Conservation (phyloP, 2,329 filamentous ascomycete genomes). For the Fusarium globosum region DNA sequence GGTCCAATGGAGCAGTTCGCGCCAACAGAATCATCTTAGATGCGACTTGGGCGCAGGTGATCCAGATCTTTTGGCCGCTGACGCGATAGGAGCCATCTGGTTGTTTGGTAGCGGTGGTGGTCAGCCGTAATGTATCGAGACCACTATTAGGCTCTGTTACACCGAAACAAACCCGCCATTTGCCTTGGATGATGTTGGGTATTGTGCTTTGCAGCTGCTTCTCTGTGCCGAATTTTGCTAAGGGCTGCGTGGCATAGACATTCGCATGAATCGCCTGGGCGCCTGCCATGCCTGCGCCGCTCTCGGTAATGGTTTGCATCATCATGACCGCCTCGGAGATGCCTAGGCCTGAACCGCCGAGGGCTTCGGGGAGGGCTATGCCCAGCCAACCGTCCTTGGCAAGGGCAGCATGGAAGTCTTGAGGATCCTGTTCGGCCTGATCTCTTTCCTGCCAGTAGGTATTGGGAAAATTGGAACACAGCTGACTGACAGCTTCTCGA, state of each 20-base stretch:
- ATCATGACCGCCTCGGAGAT: constrained; percentile 89
- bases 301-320: constrained; percentile 84
- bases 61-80: constrained; percentile 89
- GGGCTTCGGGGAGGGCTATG: constrained; percentile 79
- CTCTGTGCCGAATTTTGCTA: constrained; percentile 77
- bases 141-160: constrained; percentile 86
- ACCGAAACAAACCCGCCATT: constrained; percentile 81
- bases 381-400: constrained; percentile 84
- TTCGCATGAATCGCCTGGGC: constrained; percentile 72
- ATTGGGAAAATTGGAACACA: constrained; percentile 79
- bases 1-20: constrained; percentile 75
- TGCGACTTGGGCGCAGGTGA: constrained; percentile 77
- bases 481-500: constrained; percentile 73
- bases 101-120: constrained; percentile 68
- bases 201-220: constrained; percentile 73
- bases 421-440: constrained; percentile 75
- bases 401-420: constrained; percentile 79
- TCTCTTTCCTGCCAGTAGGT: constrained; percentile 83
- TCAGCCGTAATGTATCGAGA: constrained; percentile 79
- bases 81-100: constrained; percentile 72
- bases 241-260: constrained; percentile 79
- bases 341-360: constrained; percentile 81
- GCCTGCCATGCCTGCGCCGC: constrained; percentile 81
- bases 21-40: constrained; percentile 69
- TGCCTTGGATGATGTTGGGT: constrained; percentile 76